These are phyloP conservation scores for Linanthus parryae DNA, from an alignment of 148 eudicot species.

Conservation along the genomic window DNA sequence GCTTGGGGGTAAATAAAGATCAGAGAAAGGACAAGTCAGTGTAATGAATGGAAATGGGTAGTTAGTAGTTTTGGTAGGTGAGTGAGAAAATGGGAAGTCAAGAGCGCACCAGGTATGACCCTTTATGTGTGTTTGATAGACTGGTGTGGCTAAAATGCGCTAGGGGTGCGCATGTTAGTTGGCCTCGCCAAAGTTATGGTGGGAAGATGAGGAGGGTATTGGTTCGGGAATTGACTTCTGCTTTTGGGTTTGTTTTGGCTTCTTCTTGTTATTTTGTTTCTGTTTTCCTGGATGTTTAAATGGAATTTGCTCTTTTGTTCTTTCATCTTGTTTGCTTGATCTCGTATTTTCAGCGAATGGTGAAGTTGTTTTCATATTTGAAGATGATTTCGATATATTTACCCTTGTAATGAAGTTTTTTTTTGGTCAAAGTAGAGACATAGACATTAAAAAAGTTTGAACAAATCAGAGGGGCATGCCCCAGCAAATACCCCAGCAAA, in stretches of 20 bases:
- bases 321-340: too few relatives aligned
- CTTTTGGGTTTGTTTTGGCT: slow-evolving; percentile 18
- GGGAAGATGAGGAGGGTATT: slow-evolving; percentile 51
- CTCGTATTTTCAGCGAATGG: too few relatives aligned
- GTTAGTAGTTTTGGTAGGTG: neutral
- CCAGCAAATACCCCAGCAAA: too few relatives aligned
- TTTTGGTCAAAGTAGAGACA: too few relatives aligned
- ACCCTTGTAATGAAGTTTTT: too few relatives aligned
- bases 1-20: slow-evolving; percentile 11
- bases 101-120: slow-evolving; percentile 95
- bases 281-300: neutral
- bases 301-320: too few relatives aligned
- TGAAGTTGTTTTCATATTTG: too few relatives aligned
- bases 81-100: slow-evolving; percentile 58
- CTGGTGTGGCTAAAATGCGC: slow-evolving; percentile 19
- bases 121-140: slow-evolving; percentile 39
- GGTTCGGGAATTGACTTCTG: slow-evolving; percentile 99
- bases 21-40: neutral
- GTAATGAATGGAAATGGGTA: slow-evolving; percentile 2
- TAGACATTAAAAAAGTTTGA: too few relatives aligned
- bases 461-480: too few relatives aligned
- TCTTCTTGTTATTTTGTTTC: slow-evolving; percentile 1
- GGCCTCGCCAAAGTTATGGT: slow-evolving; percentile 18
- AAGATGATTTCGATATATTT: too few relatives aligned
- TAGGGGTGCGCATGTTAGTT: slow-evolving; percentile 1